phyloP scores from a whole-genome alignment of 305 asterid species.

The Ruellia speciosa region DNA sequence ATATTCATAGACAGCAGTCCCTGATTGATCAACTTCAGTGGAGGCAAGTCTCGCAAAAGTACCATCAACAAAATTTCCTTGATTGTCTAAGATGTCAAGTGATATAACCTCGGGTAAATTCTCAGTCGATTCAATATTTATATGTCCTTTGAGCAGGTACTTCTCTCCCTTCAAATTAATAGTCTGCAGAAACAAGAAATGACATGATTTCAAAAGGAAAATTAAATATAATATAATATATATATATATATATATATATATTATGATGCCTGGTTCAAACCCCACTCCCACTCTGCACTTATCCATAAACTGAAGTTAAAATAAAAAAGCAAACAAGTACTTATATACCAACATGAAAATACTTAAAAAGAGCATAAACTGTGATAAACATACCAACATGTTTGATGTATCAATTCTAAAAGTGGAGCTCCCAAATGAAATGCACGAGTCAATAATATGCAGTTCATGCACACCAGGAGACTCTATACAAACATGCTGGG shows the following conservation, averaged over 20 bases:
- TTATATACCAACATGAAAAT: no score
- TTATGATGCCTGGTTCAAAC: no score
- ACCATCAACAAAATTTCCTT: conserved; percentile 46
- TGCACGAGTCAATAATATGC: conserved; percentile 74
- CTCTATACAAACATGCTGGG: conserved; percentile 65
- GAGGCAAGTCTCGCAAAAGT: conserved; percentile 41
- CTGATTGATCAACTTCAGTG: conserved; percentile 39
- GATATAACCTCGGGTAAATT: conserved; percentile 53
- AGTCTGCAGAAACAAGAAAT: conserved; percentile 45
- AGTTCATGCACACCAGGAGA: conserved; percentile 91
- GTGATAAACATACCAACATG: conserved; percentile 44
- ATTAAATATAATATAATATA: no score
- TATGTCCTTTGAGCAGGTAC: conserved; percentile 71
- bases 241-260: conserved; percentile 7
- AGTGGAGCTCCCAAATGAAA: conserved; percentile 71
- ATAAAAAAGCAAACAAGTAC: conserved; percentile 1
- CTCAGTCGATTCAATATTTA: conserved; percentile 43
- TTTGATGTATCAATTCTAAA: conserved; percentile 58
- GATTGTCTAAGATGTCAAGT: conserved; percentile 50
- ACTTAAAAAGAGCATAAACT: conserved; percentile 2
- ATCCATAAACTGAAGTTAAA: no score
- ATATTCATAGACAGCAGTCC: conserved; percentile 49
- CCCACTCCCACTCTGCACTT: no score
- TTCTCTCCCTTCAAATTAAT: conserved; percentile 74
- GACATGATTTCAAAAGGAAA: neutral